Base-by-base conservation (phyloP, 1,139 yeast genomes). In the Pichia sp. region DNA sequence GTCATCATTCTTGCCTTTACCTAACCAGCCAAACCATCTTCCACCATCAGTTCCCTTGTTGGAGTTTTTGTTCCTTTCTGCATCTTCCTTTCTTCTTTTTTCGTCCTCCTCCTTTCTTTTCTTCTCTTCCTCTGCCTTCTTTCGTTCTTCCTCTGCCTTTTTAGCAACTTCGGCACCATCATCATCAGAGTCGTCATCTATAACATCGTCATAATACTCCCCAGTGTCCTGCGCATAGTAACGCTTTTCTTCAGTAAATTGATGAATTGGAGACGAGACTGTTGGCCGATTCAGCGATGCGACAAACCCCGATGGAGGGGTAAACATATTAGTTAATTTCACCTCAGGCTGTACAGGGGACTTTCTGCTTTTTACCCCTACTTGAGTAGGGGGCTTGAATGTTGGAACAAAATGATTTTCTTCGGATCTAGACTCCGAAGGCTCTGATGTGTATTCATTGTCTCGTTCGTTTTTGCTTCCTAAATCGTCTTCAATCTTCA, bases 1-100 rank as follows among this genome's bases (percentile, higher is more conserved):
- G 50, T 81, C 79, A 48, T 73, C 72, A 44, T 66, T 62, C 42
- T 58, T 66, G 9, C 72, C 70, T 47, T 59, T 66, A 16, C 72
- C 70, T 26, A 75, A 68, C 76, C 82, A 79, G 18, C 76, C 71
- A 60, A 80, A 74, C 85, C 85, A 82, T 12, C 83, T 70, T 3
- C 53, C 55, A 13, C 51, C 39, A 18, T 43, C 49, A 12, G 28
- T 49, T 4, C 57, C 48, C 16, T 26, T 41, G 10, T 19, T 16
- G 16, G 34, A 18, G n/a, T 40, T 25, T 18, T 49, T 39, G 18
- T 46, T 16, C 4, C 43, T 30, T 28, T 50, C 61, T 22, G 58
- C 48, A 39, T 47, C 51, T 40, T 51, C 56, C 34, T 56, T 58
- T 30, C 44, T 66, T 43, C 63, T 66, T 41, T 57, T 60, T 42